phyloP scores from a whole-genome alignment of 139 green algal genomes.

The Chlamydomonas asymmetrica region DNA sequence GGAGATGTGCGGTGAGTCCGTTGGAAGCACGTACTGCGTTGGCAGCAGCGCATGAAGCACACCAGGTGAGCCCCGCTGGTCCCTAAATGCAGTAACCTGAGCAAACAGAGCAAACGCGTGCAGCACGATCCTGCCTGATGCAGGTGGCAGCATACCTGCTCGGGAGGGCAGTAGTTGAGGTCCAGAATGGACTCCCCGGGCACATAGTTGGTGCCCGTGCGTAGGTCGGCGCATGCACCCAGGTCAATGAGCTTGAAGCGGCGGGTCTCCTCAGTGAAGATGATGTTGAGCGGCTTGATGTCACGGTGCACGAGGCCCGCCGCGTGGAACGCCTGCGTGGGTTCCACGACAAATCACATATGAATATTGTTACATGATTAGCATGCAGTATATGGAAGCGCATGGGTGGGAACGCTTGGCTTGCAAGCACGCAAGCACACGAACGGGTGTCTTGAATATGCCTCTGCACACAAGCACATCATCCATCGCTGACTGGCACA shows the following conservation, averaged over 20 bases:
- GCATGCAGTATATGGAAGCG: no score
- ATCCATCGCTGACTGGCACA: no score
- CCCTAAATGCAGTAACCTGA: not conserved
- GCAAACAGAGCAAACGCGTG: not conserved
- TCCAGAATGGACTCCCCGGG: constrained; percentile 89
- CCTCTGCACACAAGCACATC: no score
- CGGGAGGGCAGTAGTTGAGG: constrained; percentile 85
- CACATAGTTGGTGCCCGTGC: constrained; percentile 88
- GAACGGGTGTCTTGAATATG: no score
- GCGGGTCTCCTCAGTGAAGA: constrained; percentile 66
- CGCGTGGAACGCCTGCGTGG: constrained; percentile 71
- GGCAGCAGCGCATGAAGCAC: not conserved
- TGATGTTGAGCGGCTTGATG: constrained; percentile 90
- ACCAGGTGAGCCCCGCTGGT: constrained; percentile 1
- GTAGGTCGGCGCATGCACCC: constrained; percentile 74
- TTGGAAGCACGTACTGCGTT: constrained; percentile 74
- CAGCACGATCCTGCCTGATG: no score
- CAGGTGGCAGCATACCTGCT: constrained; percentile 64
- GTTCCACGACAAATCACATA: no score
- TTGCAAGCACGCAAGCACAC: not conserved
- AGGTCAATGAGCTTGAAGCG: constrained; percentile 72
- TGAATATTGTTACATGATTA: no score
- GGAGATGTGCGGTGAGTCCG: constrained; percentile 71
- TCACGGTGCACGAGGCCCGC: constrained; percentile 91
- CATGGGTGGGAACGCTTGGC: no score